A percentile compares a stretch with the other conserved stretches of the same genome.
phyloP scores from a whole-genome alignment of 2,329 filamentous ascomycete species.

The Colletotrichum agaves region DNA sequence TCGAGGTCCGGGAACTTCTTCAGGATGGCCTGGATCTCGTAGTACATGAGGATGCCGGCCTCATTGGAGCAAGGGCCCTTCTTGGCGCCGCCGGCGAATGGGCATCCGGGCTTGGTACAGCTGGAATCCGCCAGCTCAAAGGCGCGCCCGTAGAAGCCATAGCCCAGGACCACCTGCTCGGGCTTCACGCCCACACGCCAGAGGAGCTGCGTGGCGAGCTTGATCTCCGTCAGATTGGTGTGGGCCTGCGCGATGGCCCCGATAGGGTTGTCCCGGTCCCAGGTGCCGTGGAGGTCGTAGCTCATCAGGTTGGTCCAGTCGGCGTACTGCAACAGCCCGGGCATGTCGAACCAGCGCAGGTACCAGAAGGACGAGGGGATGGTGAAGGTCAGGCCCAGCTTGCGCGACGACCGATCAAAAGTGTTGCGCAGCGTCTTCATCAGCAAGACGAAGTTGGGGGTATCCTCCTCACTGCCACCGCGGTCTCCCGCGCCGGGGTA shows the following conservation, averaged over 20 bases:
- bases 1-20: conserved; percentile 38
- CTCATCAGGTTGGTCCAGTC: conserved; percentile 54
- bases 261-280: conserved; percentile 40
- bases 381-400: conserved; percentile 45
- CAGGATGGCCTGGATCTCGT: conserved; percentile 43
- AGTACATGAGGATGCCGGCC: conserved; percentile 40
- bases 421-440: conserved; percentile 35
- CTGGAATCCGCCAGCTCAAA: conserved; percentile 17
- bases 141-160: conserved; percentile 1
- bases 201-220: conserved; percentile 49
- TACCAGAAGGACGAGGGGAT: conserved; percentile 45
- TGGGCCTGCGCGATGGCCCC: conserved; percentile 8
- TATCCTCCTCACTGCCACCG: conserved; percentile 49
- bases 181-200: conserved; percentile 58
- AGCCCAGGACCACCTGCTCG: conserved; percentile 54
- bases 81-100: conserved; percentile 38
- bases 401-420: background rate
- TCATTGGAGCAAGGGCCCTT: conserved; percentile 40
- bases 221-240: conserved; percentile 30
- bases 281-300: conserved; percentile 4
- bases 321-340: conserved; percentile 40
- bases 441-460: conserved; percentile 44
- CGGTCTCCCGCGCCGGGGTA: conserved; percentile 49
- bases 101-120: conserved; percentile 38
- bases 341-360: conserved; percentile 42